Percentiles rank a stretch among this genome's conserved stretches.
Evolutionary conservation across 495 filamentous ascomycete species (phyloP).

Genomic region (Neurospora sp.): DNA sequence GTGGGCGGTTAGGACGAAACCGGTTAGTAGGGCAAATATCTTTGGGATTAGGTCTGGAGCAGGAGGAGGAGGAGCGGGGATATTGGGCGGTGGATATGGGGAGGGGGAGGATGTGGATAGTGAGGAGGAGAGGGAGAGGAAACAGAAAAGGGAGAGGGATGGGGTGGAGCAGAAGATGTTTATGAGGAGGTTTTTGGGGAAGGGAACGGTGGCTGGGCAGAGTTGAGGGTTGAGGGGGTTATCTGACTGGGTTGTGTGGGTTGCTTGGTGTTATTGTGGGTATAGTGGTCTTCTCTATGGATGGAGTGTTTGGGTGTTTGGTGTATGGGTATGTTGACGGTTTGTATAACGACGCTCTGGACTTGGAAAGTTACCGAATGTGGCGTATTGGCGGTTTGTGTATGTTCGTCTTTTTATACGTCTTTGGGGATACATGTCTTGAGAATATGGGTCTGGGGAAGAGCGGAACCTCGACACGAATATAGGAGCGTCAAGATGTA

Average conservation of each 20-base stretch:
- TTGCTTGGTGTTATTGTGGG: background rate
- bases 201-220: background rate
- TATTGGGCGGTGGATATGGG: background rate
- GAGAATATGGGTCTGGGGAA: background rate
- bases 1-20: conserved; percentile 59
- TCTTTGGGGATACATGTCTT: background rate
- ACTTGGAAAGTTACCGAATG: background rate
- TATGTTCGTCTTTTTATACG: background rate
- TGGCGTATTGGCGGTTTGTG: background rate
- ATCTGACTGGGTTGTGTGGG: background rate
- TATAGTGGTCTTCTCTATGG: background rate
- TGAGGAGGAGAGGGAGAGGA: conserved; percentile 5
- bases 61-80: background rate
- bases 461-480: background rate
- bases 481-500: background rate
- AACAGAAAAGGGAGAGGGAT: background rate
- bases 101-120: conserved; percentile 15
- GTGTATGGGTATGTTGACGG: background rate
- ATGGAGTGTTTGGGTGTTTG: background rate
- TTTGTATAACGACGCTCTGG: background rate
- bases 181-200: conserved; percentile 36
- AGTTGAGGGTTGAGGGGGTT: background rate
- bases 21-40: conserved; percentile 44
- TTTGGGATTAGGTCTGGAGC: conserved; percentile 33
- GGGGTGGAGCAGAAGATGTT: conserved; percentile 26